These are phyloP conservation scores for Lepraria neglecta DNA, from an alignment of 495 filamentous ascomycete species.

Conservation along the genomic window DNA sequence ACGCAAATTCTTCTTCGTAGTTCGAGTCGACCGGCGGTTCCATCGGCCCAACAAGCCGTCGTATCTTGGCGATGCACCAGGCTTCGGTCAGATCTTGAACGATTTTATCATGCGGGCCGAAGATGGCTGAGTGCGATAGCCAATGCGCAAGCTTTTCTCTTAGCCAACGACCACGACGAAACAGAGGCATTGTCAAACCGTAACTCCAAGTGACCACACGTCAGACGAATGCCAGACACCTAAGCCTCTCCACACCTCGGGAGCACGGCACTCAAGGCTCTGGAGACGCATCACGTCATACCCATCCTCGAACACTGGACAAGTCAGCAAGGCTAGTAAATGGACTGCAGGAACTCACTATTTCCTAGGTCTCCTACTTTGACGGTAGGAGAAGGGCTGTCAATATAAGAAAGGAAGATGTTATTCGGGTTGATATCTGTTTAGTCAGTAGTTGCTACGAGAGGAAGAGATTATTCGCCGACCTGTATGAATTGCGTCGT, in stretches of 20 bases:
- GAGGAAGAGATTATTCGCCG: background rate
- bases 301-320: constrained; percentile 25
- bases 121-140: constrained; percentile 16
- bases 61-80: constrained; percentile 28
- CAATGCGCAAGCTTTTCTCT: constrained; percentile 11
- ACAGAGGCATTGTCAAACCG: constrained; percentile 13
- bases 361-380: constrained; percentile 29
- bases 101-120: constrained; percentile 25
- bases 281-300: constrained; percentile 26
- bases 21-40: constrained; percentile 13
- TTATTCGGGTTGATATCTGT: constrained; percentile 28
- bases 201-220: constrained; percentile 29
- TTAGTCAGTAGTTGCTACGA: constrained; percentile 1
- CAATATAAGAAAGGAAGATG: constrained; percentile 22
- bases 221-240: constrained; percentile 26
- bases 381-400: constrained; percentile 20
- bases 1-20: constrained; percentile 23
- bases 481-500: constrained; percentile 10
- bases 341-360: constrained; percentile 19
- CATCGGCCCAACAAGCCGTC: constrained; percentile 25
- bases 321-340: background rate
- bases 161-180: constrained; percentile 7
- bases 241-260: constrained; percentile 29
- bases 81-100: constrained; percentile 25
- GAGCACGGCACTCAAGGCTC: constrained; percentile 23